Base-by-base conservation (phyloP, 1,284 basidiomycete species). In the Rhodotorula sp. region DNA sequence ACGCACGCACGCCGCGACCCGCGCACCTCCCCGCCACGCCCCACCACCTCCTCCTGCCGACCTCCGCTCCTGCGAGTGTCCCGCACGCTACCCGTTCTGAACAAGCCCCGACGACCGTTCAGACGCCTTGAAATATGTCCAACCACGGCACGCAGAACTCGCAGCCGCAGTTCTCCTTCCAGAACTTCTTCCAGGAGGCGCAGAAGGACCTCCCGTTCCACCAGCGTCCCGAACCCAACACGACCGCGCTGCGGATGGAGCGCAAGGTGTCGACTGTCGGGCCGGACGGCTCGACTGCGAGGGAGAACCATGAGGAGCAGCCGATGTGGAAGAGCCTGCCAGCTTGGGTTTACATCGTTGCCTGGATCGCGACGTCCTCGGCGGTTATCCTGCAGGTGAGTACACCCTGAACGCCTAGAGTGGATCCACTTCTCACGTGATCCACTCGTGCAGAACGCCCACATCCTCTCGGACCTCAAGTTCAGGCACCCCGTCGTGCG, bases 391-490 rank as follows among this genome's bases (percentile, higher is more conserved):
- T 97, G 67, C 97, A 65, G 57, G 63, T 65, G 15, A 36, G 53
- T 27, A 20, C 27, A 5, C 7, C 39, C 36, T 4, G 7, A 4
- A 0, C 36, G n/a, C n/a, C n/a, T n/a, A n/a, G n/a, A n/a, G n/a
- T n/a, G n/a, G n/a, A n/a, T n/a, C n/a, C n/a, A n/a, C n/a, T n/a
- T n/a, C n/a, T n/a, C n/a, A n/a, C n/a, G n/a, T n/a, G n/a, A n/a
- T n/a, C n/a, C n/a, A n/a, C n/a, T n/a, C n/a, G n/a, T n/a, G 30
- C 58, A 97, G 87, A 98, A 98, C 86, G 94, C 94, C 81, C 90
- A 90, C 79, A 83, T 96, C 79, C 94, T 93, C 83, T 89, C 89
- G 80, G 86, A 85, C 63, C 86, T 92, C 77, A 81, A 88, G 73
- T 95, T 95, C 84, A 86, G 86, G 76, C 95, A 83, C 59, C 71